phyloP scores from a whole-genome alignment of 371 early-diverging fungal species.

The Mucor plumbeus region DNA sequence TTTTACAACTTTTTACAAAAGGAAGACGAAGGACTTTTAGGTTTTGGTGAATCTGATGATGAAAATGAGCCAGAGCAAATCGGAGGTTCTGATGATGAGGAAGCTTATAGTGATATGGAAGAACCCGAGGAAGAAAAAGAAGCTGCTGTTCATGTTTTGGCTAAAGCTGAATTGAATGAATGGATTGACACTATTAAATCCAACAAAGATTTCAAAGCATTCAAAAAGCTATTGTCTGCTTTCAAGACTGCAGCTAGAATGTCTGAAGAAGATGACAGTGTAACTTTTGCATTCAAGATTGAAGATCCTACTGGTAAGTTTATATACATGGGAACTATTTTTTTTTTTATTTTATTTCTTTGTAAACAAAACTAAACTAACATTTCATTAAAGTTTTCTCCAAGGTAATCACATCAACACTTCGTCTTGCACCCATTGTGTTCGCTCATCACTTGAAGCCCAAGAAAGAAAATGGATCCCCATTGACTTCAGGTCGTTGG shows the following conservation, averaged over 20 bases:
- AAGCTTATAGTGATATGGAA: conserved; percentile 30
- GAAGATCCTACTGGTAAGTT: conserved; percentile 61
- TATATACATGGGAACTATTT: background rate
- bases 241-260: conserved; percentile 84
- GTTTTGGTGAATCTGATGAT: conserved; percentile 73
- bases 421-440: conserved; percentile 62
- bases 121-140: conserved; percentile 26
- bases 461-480: conserved; percentile 47
- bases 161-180: conserved; percentile 67
- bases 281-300: conserved; percentile 65
- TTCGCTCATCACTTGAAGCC: conserved; percentile 64
- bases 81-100: conserved; percentile 38
- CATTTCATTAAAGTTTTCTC: conserved; percentile 67
- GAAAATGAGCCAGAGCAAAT: conserved; percentile 48
- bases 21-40: conserved; percentile 82
- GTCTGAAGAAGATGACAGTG: conserved; percentile 68
- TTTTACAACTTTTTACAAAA: conserved; percentile 88
- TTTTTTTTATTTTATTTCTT: too few relatives aligned
- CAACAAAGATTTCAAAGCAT: conserved; percentile 36
- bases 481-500: conserved; percentile 70
- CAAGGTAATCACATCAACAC: conserved; percentile 68
- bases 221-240: conserved; percentile 78
- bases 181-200: conserved; percentile 73
- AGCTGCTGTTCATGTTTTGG: conserved; percentile 51
- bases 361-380: background rate